Evolutionary conservation across 192 early-diverging fungal species (phyloP).

Genomic region (Backusella parvicylindrica): DNA sequence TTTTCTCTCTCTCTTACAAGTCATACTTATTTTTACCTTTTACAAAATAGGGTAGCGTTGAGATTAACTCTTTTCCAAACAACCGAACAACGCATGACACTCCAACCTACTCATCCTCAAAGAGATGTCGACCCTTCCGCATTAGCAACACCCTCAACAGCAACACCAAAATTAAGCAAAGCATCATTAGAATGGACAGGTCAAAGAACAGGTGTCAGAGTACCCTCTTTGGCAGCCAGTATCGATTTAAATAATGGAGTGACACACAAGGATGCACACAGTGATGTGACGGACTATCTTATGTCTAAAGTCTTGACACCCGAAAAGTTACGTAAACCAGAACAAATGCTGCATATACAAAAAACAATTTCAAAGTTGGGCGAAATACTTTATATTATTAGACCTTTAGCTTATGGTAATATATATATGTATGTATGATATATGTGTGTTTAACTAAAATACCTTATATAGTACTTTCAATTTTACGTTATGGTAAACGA

Average conservation of each 20-base stretch:
- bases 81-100: constrained; percentile 53
- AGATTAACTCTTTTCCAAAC: constrained; percentile 49
- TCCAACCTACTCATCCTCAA: constrained; percentile 58
- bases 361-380: constrained; percentile 44
- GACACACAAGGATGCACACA: not conserved
- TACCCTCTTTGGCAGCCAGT: constrained; percentile 9
- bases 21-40: not conserved
- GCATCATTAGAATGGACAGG: constrained; percentile 34
- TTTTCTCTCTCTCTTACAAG: too few relatives aligned
- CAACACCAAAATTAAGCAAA: constrained; percentile 14
- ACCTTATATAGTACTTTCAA: constrained; percentile 61
- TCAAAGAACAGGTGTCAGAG: constrained; percentile 22
- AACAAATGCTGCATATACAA: constrained; percentile 63
- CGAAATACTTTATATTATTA: constrained; percentile 79
- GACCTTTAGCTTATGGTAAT: constrained; percentile 83
- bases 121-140: constrained; percentile 62
- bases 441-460: too few relatives aligned
- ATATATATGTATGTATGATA: not conserved
- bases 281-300: constrained; percentile 51
- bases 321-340: constrained; percentile 62
- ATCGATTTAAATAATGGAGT: constrained; percentile 19
- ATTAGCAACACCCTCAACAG: constrained; percentile 25
- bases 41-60: constrained; percentile 36
- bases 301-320: constrained; percentile 54
- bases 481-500: constrained; percentile 65